A percentile compares a stretch with the other conserved stretches of the same genome.
Evolutionary conservation across 2,329 filamentous ascomycete species (phyloP).

Genomic region (Zasmidium angulare): DNA sequence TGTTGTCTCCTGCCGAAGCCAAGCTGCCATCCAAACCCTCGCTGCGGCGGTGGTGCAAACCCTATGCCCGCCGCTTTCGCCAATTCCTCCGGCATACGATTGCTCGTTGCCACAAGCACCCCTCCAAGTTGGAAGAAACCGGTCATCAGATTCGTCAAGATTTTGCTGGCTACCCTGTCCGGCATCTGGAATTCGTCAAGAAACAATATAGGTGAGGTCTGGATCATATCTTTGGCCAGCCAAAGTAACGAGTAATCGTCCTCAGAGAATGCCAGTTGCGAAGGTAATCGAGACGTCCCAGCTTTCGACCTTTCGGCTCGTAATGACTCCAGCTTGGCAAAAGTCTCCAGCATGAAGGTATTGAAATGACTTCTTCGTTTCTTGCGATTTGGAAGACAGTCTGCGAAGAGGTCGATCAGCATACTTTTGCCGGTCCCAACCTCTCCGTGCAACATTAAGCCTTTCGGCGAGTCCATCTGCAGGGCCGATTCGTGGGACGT

Average conservation of each 20-base stretch:
- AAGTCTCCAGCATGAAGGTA: conserved; percentile 78
- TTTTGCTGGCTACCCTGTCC: conserved; percentile 74
- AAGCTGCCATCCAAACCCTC: conserved; percentile 44
- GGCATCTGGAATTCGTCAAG: conserved; percentile 83
- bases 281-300: conserved; percentile 8
- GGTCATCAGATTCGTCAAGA: conserved; percentile 75
- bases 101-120: conserved; percentile 76
- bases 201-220: conserved; percentile 74
- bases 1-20: conserved; percentile 32
- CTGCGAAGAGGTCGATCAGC: conserved; percentile 79
- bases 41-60: conserved; percentile 57
- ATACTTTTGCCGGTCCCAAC: conserved; percentile 83
- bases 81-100: conserved; percentile 79
- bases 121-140: conserved; percentile 80
- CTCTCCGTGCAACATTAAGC: conserved; percentile 75
- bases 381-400: conserved; percentile 69
- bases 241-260: conserved; percentile 70
- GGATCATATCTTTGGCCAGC: conserved; percentile 73
- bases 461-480: conserved; percentile 68
- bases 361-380: conserved; percentile 82
- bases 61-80: conserved; percentile 72
- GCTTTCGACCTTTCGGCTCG: conserved; percentile 42
- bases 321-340: conserved; percentile 69
- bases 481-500: conserved; percentile 71
- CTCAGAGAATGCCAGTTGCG: conserved; percentile 21